Percentiles rank a stretch among this genome's conserved stretches.
Conservation (phyloP, 2,329 filamentous ascomycete genomes). For the Ambrosiella xylebori region DNA sequence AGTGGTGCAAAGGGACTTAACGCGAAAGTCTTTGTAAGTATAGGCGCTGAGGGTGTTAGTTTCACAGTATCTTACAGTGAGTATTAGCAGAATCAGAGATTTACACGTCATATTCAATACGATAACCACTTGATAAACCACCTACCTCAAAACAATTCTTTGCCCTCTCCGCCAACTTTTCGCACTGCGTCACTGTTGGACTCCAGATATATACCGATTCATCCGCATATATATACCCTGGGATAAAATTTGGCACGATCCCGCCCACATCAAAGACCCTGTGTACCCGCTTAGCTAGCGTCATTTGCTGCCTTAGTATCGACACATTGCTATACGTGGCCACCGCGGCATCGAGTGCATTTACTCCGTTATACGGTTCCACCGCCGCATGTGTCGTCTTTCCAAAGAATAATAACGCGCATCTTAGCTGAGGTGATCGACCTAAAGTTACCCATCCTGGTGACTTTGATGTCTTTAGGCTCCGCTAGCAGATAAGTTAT, state of each 20-base stretch:
- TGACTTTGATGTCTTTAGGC: background rate
- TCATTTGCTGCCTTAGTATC: conserved; percentile 23
- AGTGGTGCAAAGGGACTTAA: background rate
- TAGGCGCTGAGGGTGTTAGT: background rate
- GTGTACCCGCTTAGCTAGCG: conserved; percentile 22
- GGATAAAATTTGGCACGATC: conserved; percentile 24
- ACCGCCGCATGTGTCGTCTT: conserved; percentile 21
- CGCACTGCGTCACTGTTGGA: conserved; percentile 18
- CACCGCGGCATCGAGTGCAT: conserved; percentile 24
- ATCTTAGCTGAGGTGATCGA: conserved; percentile 21
- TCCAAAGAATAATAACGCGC: conserved; percentile 20
- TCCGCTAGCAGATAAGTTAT: background rate
- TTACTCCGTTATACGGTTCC: conserved; percentile 23
- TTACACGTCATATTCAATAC: background rate
- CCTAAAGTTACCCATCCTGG: conserved; percentile 17
- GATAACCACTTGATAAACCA: background rate
- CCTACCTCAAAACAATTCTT: background rate
- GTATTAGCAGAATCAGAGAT: background rate
- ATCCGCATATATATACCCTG: conserved; percentile 23
- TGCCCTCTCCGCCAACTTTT: conserved; percentile 15
- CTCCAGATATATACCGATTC: conserved; percentile 24
- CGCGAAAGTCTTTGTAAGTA: background rate
- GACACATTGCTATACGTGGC: conserved; percentile 21
- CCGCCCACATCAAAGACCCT: conserved; percentile 23
- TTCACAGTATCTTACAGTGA: background rate